Base-by-base conservation (phyloP, 164 flowering plant genomes). In the Pachysandra terminalis region DNA sequence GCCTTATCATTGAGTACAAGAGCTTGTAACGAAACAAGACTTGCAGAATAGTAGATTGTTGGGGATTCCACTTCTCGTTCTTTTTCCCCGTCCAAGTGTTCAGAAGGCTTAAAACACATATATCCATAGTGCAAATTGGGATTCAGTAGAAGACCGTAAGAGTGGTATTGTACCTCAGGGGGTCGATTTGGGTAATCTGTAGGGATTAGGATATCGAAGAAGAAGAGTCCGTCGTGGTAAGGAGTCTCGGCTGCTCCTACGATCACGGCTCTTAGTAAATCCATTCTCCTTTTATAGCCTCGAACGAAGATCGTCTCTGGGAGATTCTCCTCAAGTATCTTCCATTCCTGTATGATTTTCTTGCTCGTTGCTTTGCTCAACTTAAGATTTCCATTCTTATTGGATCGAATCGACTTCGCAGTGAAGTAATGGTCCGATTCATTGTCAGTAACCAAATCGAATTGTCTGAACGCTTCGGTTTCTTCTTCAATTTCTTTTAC, bases 21-120 rank as follows among this genome's bases (percentile, higher is more conserved):
- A 13, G 76, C 80, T 58, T 81, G 81, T 8, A 81, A 45, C 0
- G 81, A 78, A 5, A 78, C 26, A 81, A 61, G 14, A 81, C 49
- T 65, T 81, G 84, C 35, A 81, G 72, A 28, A 75, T 53, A 0
- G 79, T n/a, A n/a, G n/a, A n/a, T n/a, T n/a, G n/a, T n/a, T n/a
- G n/a, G n/a, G n/a, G n/a, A n/a, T n/a, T n/a, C 84, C 82, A 77
- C 35, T 26, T 72, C 64, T 77, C 75, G 0, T 21, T 2, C 13
- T 45, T 27, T 0, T 17, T 26, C 0, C 80, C 82, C 8, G 5
- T 13, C 80, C 77, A 71, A 23, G 81, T 75, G 66, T 69, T 72
- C 32, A 79, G 32, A 9, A 79, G 69, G 45, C 79, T 79, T 27
- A n/a, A 75, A 55, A 48, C 73, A 74, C 9, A 74, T 75, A 0